Evolutionary conservation across 192 early-diverging fungal species (phyloP).

Genomic region (Coemansia sp.): DNA sequence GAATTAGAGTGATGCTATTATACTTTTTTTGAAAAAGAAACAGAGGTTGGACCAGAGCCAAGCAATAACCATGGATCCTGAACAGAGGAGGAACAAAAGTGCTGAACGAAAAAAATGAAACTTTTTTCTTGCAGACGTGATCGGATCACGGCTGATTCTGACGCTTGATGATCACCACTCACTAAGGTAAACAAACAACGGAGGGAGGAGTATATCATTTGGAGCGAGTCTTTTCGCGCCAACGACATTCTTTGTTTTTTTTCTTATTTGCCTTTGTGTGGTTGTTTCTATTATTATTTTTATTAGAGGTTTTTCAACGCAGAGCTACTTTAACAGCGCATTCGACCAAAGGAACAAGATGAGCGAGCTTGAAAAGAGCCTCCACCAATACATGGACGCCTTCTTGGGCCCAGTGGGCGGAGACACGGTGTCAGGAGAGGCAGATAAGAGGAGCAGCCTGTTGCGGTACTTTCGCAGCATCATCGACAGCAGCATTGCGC

Average conservation of each 20-base stretch:
- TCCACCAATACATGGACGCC: conserved; percentile 43
- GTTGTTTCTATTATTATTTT: no score
- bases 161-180: no score
- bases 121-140: conserved; percentile 11
- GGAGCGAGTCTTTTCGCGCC: no score
- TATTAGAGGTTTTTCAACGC: no score
- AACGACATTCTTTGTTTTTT: not conserved
- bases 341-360: no score
- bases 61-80: not conserved
- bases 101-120: conserved; percentile 1
- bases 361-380: conserved; percentile 35
- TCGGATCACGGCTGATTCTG: conserved; percentile 2
- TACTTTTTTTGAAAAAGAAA: no score
- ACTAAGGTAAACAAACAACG: conserved; percentile 9
- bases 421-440: conserved; percentile 11
- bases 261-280: no score
- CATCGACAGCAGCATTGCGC: conserved; percentile 40
- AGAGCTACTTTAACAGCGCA: no score
- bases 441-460: conserved; percentile 19
- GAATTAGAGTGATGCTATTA: not conserved
- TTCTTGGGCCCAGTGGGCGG: conserved; percentile 24
- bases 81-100: not conserved
- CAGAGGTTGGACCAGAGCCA: not conserved
- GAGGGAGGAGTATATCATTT: no score
- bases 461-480: conserved; percentile 38